Evolutionary conservation across 202 grass and related monocot species (phyloP), one percentile per base, ranked within the genome.

Genomic region (Cymbopogon flexuosus): DNA sequence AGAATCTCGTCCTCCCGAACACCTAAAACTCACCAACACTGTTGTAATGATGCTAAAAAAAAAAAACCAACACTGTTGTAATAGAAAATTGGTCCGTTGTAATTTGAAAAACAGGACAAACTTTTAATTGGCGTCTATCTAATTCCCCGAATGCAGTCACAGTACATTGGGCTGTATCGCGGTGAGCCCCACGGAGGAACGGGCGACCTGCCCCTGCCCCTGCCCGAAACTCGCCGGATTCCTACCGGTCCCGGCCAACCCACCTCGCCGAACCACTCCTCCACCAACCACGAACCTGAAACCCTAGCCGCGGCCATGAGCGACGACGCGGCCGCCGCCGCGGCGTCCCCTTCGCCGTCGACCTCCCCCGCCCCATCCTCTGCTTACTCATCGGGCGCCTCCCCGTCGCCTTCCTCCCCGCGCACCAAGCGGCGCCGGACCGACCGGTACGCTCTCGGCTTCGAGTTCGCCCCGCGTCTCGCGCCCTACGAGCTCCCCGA

Each of bases 401-500:
- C 81, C 27, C 73, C 68, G 61, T 86, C 37, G 52, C 57, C 76
- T 22, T 77, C 62, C 59, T 86, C 84, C 15, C 87, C 79, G 23
- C 79, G 80, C 68, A 54, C 80, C 68, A 98, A 94, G 90, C 88
- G 90, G 34, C 85, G 84, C 57, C 90, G 81, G 74, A 77, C 90
- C 64, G 88, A 91, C 78, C 79, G 79, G 12, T 87, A 84, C 60
- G 90, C 86, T 14, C 88, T 84, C 24, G 84, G 84, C 43, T 93
- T 91, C 80, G 84, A 93, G 82, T 95, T 94, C 73, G 88, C 85
- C 43, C 88, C 92, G 34, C 92, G 92, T 46, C 62, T 79, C 30
- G 72, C 83, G 12, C 52, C 82, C 0, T 46, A 79, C 64, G 34
- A 66, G 49, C 45, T 49, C 35, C 65, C 65, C 16, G 46, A 51